These are phyloP conservation scores for Trichoderma cornu-damae DNA, from an alignment of 2,329 filamentous ascomycete genomes.

Conservation along the genomic window DNA sequence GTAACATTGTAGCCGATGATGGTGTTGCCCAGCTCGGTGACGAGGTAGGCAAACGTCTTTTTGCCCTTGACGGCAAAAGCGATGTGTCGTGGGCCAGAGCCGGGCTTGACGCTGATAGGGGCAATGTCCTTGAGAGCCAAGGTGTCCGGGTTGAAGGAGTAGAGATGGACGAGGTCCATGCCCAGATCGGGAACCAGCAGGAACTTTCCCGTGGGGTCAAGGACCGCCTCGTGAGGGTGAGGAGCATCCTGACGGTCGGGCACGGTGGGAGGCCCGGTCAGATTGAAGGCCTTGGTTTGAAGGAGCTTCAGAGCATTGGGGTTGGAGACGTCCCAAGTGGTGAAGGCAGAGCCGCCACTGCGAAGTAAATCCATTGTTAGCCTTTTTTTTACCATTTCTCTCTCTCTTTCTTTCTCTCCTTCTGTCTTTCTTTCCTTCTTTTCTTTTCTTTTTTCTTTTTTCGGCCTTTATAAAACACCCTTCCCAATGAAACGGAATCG, in stretches of 20 bases:
- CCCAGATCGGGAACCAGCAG: conserved; percentile 62
- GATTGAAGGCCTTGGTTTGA: conserved; percentile 37
- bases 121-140: conserved; percentile 37
- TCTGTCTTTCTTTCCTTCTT: too few relatives aligned
- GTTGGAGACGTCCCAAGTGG: conserved; percentile 41
- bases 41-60: conserved; percentile 53
- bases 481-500: too few relatives aligned
- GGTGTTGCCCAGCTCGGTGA: conserved; percentile 56
- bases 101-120: conserved; percentile 42
- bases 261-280: conserved; percentile 36
- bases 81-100: conserved; percentile 61
- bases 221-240: conserved; percentile 59
- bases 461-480: too few relatives aligned
- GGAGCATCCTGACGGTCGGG: conserved; percentile 50
- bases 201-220: conserved; percentile 61
- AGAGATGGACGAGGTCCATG: conserved; percentile 56
- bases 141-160: conserved; percentile 42
- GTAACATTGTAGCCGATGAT: conserved; percentile 52
- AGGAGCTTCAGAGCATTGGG: conserved; percentile 32
- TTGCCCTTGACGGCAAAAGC: conserved; percentile 47
- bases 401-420: too few relatives aligned
- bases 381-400: too few relatives aligned
- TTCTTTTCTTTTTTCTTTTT: too few relatives aligned
- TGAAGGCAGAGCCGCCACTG: conserved; percentile 37
- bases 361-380: not conserved